A percentile compares a stretch with the other conserved stretches of the same genome.
Evolutionary conservation across 2,329 filamentous ascomycete species (phyloP).

Genomic region (Trichoderma koningii): DNA sequence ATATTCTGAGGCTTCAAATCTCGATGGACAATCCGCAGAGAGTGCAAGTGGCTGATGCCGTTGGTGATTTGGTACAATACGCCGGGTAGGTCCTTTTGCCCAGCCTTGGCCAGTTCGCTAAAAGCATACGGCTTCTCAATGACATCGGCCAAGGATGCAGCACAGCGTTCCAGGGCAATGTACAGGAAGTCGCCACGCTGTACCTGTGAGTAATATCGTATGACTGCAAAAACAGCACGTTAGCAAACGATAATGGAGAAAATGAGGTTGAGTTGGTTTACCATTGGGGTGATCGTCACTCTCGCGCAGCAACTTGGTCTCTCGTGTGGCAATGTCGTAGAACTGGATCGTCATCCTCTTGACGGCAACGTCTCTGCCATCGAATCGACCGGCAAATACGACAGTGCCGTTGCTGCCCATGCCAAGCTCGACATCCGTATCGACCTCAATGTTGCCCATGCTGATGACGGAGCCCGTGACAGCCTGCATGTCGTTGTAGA

Average conservation of each 20-base stretch:
- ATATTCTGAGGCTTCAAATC: conserved; percentile 99
- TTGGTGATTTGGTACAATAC: conserved; percentile 87
- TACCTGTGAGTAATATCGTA: conserved; percentile 93
- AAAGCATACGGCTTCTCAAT: conserved; percentile 73
- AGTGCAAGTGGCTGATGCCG: conserved; percentile 86
- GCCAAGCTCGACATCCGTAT: conserved; percentile 64
- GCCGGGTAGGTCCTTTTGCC: conserved; percentile 73
- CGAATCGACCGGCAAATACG: conserved; percentile 92
- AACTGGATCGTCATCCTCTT: conserved; percentile 97
- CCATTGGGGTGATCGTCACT: conserved; percentile 93
- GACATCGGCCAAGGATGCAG: conserved; percentile 89
- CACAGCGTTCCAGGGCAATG: conserved; percentile 92
- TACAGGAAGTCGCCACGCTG: conserved; percentile 89
- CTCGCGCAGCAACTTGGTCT: conserved; percentile 85
- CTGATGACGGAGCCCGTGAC: conserved; percentile 61
- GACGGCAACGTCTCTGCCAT: conserved; percentile 88
- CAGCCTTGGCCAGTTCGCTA: conserved; percentile 68
- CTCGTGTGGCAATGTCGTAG: conserved; percentile 91
- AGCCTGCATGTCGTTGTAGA: conserved; percentile 59
- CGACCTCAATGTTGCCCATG: conserved; percentile 65
- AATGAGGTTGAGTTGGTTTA: conserved; percentile 37
- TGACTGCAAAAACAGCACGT: conserved; percentile 56
- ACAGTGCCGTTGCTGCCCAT: conserved; percentile 96
- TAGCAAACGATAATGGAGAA: not conserved
- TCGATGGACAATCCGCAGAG: conserved; percentile 90